Conservation (phyloP, 2,329 filamentous ascomycete species). For the Penicillium expansum region DNA sequence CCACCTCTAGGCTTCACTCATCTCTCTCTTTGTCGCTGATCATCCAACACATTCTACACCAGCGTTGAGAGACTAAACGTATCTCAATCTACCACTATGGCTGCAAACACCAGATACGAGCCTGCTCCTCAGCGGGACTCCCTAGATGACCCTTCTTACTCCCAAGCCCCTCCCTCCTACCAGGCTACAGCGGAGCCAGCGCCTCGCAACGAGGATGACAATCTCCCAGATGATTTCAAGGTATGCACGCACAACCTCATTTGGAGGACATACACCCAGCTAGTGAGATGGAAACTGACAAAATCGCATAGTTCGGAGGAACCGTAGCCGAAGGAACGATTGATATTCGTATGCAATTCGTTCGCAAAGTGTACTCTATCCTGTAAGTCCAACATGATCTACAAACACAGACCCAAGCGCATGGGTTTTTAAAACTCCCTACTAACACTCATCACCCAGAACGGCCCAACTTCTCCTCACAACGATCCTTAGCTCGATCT, state of each 20-base stretch:
- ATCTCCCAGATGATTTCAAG: constrained; percentile 97
- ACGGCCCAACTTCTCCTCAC: constrained; percentile 91
- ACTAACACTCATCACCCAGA: constrained; percentile 33
- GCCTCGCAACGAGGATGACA: constrained; percentile 79
- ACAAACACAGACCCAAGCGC: background rate
- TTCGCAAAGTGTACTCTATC: constrained; percentile 97
- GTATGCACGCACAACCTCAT: constrained; percentile 42
- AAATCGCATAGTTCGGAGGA: constrained; percentile 69
- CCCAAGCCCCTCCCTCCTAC: constrained; percentile 82
- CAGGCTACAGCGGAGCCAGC: constrained; percentile 55
- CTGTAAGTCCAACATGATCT: constrained; percentile 51
- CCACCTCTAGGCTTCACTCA: constrained; percentile 7
- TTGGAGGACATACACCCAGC: background rate
- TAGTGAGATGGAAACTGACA: constrained; percentile 11
- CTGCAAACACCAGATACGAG: constrained; percentile 76
- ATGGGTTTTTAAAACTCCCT: too few species aligned
- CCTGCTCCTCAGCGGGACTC: constrained; percentile 83
- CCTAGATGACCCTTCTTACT: constrained; percentile 67
- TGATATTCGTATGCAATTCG: constrained; percentile 94
- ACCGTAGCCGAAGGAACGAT: constrained; percentile 90
- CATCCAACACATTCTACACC: background rate
- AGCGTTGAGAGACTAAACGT: background rate
- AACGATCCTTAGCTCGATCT: constrained; percentile 73
- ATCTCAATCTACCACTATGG: constrained; percentile 51
- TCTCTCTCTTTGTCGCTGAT: background rate